These are phyloP conservation scores for Lactuca sativa DNA, from an alignment of 129 eudicot species.

Conservation along the genomic window DNA sequence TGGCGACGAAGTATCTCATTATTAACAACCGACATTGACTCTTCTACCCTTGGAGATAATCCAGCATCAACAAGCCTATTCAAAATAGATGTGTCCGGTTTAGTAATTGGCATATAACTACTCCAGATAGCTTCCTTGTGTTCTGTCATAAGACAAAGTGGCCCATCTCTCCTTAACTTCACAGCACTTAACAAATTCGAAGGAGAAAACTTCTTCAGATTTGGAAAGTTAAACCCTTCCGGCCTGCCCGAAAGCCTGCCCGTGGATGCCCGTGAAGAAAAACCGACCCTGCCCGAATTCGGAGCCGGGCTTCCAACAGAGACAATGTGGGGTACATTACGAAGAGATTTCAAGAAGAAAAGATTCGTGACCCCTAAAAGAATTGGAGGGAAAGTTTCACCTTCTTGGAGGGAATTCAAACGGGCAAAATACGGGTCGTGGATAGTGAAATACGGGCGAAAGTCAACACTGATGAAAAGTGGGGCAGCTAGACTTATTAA, in stretches of 20 bases:
- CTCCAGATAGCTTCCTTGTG: conserved; percentile 95
- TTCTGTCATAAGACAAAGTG: conserved; percentile 91
- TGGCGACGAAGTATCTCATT: conserved; percentile 93
- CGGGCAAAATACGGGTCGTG: conserved; percentile 78
- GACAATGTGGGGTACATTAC: conserved; percentile 72
- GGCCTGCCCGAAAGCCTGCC: conserved; percentile 49
- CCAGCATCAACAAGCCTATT: conserved; percentile 98
- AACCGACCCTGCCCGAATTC: conserved; percentile 51
- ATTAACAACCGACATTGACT: conserved; percentile 97
- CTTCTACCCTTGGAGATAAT: conserved; percentile 89
- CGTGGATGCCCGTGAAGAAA: conserved; percentile 51
- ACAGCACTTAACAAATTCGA: conserved; percentile 74
- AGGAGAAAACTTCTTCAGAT: conserved; percentile 84
- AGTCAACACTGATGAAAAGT: conserved; percentile 82
- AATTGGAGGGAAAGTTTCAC: conserved; percentile 75
- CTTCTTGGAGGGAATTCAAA: conserved; percentile 75
- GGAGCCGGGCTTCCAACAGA: conserved; percentile 83
- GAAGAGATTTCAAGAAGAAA: conserved; percentile 81
- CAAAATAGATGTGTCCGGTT: conserved; percentile 90
- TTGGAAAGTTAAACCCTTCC: conserved; percentile 56
- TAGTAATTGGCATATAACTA: conserved; percentile 66
- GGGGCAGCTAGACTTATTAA: conserved; percentile 89
- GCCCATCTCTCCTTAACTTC: conserved; percentile 85
- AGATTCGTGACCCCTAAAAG: conserved; percentile 92
- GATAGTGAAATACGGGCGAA: conserved; percentile 95